These are phyloP conservation scores for Metarhizium humberi DNA, from an alignment of 2,329 filamentous ascomycete species.

Conservation along the genomic window DNA sequence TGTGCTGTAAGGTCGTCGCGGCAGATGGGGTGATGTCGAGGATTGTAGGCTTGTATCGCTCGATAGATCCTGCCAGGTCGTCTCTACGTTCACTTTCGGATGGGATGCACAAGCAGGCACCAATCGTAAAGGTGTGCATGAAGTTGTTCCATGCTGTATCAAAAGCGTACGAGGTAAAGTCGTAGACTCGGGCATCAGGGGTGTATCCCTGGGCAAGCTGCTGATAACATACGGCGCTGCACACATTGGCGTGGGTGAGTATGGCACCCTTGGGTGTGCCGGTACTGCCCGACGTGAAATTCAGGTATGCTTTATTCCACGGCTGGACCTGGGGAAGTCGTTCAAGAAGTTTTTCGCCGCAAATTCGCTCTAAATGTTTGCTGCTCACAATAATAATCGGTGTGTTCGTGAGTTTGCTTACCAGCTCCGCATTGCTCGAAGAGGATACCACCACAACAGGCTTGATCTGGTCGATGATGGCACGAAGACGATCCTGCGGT, in stretches of 20 bases:
- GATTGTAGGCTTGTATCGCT: constrained; percentile 2
- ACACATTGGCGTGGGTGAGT: constrained; percentile 13
- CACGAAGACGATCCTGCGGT: constrained; percentile 8
- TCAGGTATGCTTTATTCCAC: constrained; percentile 8
- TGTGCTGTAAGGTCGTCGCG: neutral
- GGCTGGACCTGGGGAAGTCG: neutral
- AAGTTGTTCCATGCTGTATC: constrained; percentile 4
- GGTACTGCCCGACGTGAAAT: constrained; percentile 14
- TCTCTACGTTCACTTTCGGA: constrained; percentile 8
- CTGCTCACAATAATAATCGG: neutral
- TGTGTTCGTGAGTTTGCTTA: constrained; percentile 3
- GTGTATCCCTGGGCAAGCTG: constrained; percentile 10
- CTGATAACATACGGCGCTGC: constrained; percentile 11
- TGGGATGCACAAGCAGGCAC: constrained; percentile 10
- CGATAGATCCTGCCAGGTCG: constrained; percentile 4
- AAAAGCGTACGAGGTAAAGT: constrained; percentile 7
- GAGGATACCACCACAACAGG: constrained; percentile 12
- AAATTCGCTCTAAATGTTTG: neutral
- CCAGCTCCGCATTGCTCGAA: constrained; percentile 3
- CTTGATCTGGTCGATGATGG: constrained; percentile 10
- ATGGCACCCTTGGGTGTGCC: constrained; percentile 17
- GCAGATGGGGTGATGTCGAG: constrained; percentile 4
- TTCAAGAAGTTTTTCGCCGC: neutral
- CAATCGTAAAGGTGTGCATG: constrained; percentile 4
- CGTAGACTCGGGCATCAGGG: constrained; percentile 9